Evolutionary conservation across 805 yeast species (phyloP).

Genomic region (Pichia exigua): DNA sequence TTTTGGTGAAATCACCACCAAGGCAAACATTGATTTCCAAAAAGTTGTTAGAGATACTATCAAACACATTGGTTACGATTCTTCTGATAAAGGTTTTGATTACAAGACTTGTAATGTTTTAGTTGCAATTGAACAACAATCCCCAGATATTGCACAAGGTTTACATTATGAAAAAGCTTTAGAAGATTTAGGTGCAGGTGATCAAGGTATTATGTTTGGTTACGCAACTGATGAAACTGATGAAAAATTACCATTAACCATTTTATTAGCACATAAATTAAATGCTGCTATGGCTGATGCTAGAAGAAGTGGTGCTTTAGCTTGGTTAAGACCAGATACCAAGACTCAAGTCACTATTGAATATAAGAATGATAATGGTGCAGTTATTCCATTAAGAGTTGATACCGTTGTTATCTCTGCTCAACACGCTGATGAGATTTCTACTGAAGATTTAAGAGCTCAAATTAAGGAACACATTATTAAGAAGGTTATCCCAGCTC

Average conservation of each 20-base stretch:
- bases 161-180: conserved; percentile 91
- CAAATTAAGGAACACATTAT: conserved; percentile 74
- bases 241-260: conserved; percentile 92
- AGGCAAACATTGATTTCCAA: conserved; percentile 92
- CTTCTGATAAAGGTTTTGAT: conserved; percentile 94
- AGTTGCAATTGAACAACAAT: conserved; percentile 99
- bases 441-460: conserved; percentile 84
- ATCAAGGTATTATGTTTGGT: conserved; percentile 99
- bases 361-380: conserved; percentile 90
- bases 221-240: conserved; percentile 99
- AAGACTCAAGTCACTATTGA: conserved; percentile 99
- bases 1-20: conserved; percentile 98
- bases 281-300: conserved; percentile 96
- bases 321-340: conserved; percentile 99
- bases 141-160: conserved; percentile 99
- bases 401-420: conserved; percentile 97
- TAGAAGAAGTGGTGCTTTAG: conserved; percentile 89
- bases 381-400: conserved; percentile 91
- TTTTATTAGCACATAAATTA: conserved; percentile 88
- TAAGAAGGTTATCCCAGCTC: conserved; percentile 86
- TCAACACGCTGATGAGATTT: conserved; percentile 94
- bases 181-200: conserved; percentile 99
- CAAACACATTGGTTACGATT: conserved; percentile 96
- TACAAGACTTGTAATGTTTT: conserved; percentile 98
- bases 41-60: conserved; percentile 96